Evolutionary conservation across 2,329 filamentous ascomycete genomes (phyloP).

Genomic region (Zymoseptoria passerinii): DNA sequence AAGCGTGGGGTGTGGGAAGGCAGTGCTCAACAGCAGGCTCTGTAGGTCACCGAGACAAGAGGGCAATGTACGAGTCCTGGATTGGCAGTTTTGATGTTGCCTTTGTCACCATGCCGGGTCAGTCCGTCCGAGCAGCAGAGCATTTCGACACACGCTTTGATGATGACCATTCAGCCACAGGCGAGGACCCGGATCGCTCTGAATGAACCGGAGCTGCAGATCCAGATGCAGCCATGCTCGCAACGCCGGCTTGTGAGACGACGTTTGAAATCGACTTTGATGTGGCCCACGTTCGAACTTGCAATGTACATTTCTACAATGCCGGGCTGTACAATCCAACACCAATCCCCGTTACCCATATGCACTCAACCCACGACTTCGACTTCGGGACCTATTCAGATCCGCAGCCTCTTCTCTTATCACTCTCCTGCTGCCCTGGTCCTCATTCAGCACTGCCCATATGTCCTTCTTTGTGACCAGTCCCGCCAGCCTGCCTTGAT

Average conservation of each 20-base stretch:
- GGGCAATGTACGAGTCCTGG: not conserved
- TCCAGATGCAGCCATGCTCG: not conserved
- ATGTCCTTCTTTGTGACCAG: constrained; percentile 95
- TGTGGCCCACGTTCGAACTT: not conserved
- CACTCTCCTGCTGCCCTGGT: constrained; percentile 35
- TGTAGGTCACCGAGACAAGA: not conserved
- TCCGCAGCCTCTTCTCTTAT: not conserved
- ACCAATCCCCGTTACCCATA: not conserved
- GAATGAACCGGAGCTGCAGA: not conserved
- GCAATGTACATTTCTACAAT: not conserved
- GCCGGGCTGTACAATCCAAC: not conserved
- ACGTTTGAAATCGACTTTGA: not conserved
- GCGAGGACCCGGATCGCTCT: not conserved
- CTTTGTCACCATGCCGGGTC: not conserved
- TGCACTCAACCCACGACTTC: not conserved
- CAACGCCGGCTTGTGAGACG: not conserved
- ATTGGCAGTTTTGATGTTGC: not conserved
- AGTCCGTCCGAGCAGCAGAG: not conserved
- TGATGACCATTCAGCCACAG: not conserved
- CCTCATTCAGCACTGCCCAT: constrained; percentile 82
- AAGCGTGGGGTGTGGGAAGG: not conserved
- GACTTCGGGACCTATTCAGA: not conserved
- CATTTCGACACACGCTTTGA: not conserved
- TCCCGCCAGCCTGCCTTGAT: constrained; percentile 72
- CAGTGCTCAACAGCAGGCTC: too few species aligned